Evolutionary conservation across 2,329 filamentous ascomycete species (phyloP), one percentile per base, ranked within the genome.

Genomic region (Aspergillus eucalypticola): DNA sequence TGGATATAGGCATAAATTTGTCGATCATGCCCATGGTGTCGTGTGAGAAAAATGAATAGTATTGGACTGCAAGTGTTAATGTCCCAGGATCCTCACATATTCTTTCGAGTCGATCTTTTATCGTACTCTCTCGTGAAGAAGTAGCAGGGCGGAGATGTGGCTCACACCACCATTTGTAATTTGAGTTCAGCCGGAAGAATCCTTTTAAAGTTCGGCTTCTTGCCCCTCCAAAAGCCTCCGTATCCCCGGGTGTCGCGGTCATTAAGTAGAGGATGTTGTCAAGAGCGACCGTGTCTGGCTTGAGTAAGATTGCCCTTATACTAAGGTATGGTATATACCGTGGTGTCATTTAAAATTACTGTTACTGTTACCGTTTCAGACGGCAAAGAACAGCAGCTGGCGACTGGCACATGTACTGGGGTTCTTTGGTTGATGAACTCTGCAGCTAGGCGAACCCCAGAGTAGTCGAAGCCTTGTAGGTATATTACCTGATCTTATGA

Each of bases 151-250:
- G 25, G 46, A 29, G 46, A 50, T 50, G 32, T 19, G 46, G 41
- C 19, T 44, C 41, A 23, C 13, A 44, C 17, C 41, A 35, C 13
- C 8, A 21, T 23, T 11, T 44, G 15, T 17, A 11, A 50, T 17
- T 50, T 50, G 25, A 50, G 46, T 50, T 50, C 46, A n/a, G 46
- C 46, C 46, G 46, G 46, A 27, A 32, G 46, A 50, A 50, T 50
- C n/a, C 25, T 50, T 27, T 32, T 50, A 17, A 32, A 29, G 46
- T 50, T 50, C 27, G 46, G 15, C 46, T 50, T 27, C 46, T 32
- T 50, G 29, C 27, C 25, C 46, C 46, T 50, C 27, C 46, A 50
- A 29, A 29, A 32, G 32, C n/a, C 15, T 50, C 46, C 46, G 46
- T 27, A 21, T 50, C 46, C 25, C 46, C 46, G 46, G 13, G 19